These are phyloP conservation scores for Lineolata rhizophorae DNA, from an alignment of 495 filamentous ascomycete genomes.

Conservation along the genomic window DNA sequence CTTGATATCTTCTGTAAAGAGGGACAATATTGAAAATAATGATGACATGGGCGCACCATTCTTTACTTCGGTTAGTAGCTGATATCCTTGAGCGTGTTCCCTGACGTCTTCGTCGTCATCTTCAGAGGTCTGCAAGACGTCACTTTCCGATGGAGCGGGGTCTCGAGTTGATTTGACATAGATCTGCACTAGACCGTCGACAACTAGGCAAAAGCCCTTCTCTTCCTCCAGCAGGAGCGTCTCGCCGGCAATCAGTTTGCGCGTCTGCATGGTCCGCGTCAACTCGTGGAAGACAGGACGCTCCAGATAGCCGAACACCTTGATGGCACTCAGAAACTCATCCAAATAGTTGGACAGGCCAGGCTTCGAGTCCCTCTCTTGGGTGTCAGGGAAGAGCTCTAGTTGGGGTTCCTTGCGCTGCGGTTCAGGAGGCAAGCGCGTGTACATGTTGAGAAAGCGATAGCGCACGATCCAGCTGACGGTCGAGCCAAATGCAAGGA, in stretches of 20 bases:
- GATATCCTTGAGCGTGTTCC: slow-evolving; percentile 52
- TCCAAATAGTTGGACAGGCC: slow-evolving; percentile 89
- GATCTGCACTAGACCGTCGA: slow-evolving; percentile 92
- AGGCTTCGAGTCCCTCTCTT: slow-evolving; percentile 74
- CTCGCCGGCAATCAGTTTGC: slow-evolving; percentile 88
- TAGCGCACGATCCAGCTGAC: slow-evolving; percentile 87
- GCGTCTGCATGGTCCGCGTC: slow-evolving; percentile 91
- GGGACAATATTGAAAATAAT: slow-evolving; percentile 82
- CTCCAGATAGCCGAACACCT: slow-evolving; percentile 94
- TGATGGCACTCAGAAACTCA: slow-evolving; percentile 97
- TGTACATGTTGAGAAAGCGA: slow-evolving; percentile 87
- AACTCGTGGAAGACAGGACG: slow-evolving; percentile 93
- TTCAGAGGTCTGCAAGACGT: no score
- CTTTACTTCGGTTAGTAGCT: slow-evolving; percentile 89
- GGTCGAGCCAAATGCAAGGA: slow-evolving; percentile 51
- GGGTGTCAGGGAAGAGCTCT: slow-evolving; percentile 80
- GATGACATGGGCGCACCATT: slow-evolving; percentile 98
- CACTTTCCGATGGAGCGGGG: slow-evolving; percentile 19
- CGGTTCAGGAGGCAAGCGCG: slow-evolving; percentile 75
- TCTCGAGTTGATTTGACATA: slow-evolving; percentile 81
- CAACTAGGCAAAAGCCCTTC: slow-evolving; percentile 92
- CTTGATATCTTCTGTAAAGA: slow-evolving; percentile 90
- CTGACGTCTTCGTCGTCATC: slow-evolving; percentile 40
- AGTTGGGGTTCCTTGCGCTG: slow-evolving; percentile 89
- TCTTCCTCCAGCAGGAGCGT: slow-evolving; percentile 89